A percentile compares a stretch with the other conserved stretches of the same genome.
Conservation (phyloP, 2,329 filamentous ascomycete genomes). For the Xylaria sp. region DNA sequence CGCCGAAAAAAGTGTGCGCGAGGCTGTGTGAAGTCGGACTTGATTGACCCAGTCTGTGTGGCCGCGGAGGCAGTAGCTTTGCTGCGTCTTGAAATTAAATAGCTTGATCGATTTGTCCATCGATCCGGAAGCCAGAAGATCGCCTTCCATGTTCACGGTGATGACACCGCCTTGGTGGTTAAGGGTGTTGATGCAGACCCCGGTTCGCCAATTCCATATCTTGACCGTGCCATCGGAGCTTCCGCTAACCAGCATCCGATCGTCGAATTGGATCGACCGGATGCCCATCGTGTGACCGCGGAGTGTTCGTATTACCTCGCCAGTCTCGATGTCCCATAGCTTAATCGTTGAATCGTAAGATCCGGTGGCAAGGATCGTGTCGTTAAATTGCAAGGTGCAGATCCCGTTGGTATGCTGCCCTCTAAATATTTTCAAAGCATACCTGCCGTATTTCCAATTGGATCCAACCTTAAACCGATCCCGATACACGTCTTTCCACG, state of each 20-base stretch:
- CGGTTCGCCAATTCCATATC: constrained; percentile 96
- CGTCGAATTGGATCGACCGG: constrained; percentile 89
- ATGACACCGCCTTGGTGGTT: constrained; percentile 82
- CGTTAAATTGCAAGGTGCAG: constrained; percentile 71
- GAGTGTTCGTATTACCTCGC: constrained; percentile 82
- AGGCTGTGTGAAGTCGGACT: constrained; percentile 82
- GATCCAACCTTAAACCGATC: constrained; percentile 94
- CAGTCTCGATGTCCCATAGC: constrained; percentile 92
- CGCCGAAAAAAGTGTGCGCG: constrained; percentile 85
- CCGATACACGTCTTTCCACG: constrained; percentile 97
- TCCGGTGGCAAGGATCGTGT: constrained; percentile 88
- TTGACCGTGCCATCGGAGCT: constrained; percentile 86
- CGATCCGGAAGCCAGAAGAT: constrained; percentile 84
- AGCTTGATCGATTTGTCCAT: constrained; percentile 89
- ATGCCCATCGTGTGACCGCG: constrained; percentile 82
- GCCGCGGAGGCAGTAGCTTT: constrained; percentile 77
- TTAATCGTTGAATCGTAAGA: constrained; percentile 96
- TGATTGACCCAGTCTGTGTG: constrained; percentile 96
- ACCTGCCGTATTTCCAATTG: constrained; percentile 97
- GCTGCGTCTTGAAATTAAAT: constrained; percentile 86
- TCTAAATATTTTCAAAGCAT: constrained; percentile 78
- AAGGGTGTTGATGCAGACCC: constrained; percentile 81
- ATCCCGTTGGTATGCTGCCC: constrained; percentile 84
- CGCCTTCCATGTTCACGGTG: constrained; percentile 82
- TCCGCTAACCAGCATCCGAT: constrained; percentile 86